Evolutionary conservation across 2,329 filamentous ascomycete genomes (phyloP), one percentile per base, ranked within the genome.

Genomic region (Thielaviopsis populi): DNA sequence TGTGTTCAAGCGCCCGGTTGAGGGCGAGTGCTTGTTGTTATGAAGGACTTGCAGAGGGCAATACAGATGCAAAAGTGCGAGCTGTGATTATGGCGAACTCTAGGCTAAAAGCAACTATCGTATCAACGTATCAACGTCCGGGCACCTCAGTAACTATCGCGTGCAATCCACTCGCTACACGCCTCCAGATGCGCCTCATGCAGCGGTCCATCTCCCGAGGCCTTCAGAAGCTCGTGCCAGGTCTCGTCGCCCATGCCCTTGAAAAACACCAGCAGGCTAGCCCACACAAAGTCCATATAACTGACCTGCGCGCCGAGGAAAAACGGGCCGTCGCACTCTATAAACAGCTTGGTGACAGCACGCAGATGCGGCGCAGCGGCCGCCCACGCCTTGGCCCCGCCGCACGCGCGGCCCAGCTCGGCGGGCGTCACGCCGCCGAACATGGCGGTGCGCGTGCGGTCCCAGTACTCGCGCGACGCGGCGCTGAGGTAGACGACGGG

Each of bases 211-310:
- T 78, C 75, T 0, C 77, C 76, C 0, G 71, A 73, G 30, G 69
- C 69, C 62, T 71, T 71, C 65, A 79, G 69, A 19, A 75, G 10
- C 56, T 71, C 70, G 19, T 73, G 70, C 7, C 72, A 74, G 1
- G 71, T 63, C 1, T 73, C 73, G 3, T 72, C 69, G 4, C 73
- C 74, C 3, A 77, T 68, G 1, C 70, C 68, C 66, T 72, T 68
- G 64, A 75, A 66, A 64, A 79, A 80, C 3, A 79, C 71, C 65
- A 84, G 67, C 41, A 74, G 74, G 0, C 75, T 75, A 0, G 78
- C 78, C 69, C 83, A 79, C 1, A 83, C 74, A 63, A 88, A 81
- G 69, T 85, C 83, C 3, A 78, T 79, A 70, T 81, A 86, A 43
- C 76, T 76, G 3, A 78, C 73, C 66, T 76, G 77, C 58, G 78